Conservation (phyloP, 2,329 filamentous ascomycete genomes). For the Penicillium sp. region DNA sequence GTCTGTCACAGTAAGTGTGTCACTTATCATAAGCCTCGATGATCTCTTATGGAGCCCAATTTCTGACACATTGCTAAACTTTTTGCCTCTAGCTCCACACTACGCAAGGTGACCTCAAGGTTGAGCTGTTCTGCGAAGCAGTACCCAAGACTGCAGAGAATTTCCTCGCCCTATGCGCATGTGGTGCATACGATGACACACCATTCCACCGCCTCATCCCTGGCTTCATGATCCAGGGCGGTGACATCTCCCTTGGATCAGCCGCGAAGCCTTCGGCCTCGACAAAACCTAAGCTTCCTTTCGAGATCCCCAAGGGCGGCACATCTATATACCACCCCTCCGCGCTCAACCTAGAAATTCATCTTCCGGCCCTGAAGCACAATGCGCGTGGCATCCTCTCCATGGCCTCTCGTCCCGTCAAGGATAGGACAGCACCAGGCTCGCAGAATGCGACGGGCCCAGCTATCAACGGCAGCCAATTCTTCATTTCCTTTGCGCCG, state of each 20-base stretch:
- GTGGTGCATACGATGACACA: slow-evolving; percentile 58
- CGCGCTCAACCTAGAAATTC: slow-evolving; percentile 62
- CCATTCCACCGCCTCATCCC: slow-evolving; percentile 64
- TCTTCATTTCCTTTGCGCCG: slow-evolving; percentile 62
- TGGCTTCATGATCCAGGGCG: slow-evolving; percentile 63
- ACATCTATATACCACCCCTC: slow-evolving; percentile 54
- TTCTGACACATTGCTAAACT: background rate
- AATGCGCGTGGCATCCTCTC: slow-evolving; percentile 57
- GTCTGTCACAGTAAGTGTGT: slow-evolving; percentile 34
- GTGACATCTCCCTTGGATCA: slow-evolving; percentile 50
- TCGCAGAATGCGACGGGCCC: slow-evolving; percentile 41
- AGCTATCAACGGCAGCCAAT: slow-evolving; percentile 58
- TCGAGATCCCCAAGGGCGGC: slow-evolving; percentile 54
- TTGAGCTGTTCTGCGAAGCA: slow-evolving; percentile 93
- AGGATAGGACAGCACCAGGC: slow-evolving; percentile 46
- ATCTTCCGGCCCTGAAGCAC: slow-evolving; percentile 55
- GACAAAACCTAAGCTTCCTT: slow-evolving; percentile 42
- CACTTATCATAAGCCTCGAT: too few species aligned
- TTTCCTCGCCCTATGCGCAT: slow-evolving; percentile 65
- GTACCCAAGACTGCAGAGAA: slow-evolving; percentile 89
- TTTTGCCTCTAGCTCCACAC: slow-evolving; percentile 65
- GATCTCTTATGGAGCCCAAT: background rate
- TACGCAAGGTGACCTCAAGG: slow-evolving; percentile 82
- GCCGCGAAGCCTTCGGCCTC: slow-evolving; percentile 44
- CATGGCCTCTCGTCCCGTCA: slow-evolving; percentile 56